A percentile compares a stretch with the other conserved stretches of the same genome.
Evolutionary conservation across 257 asterid species (phyloP).

Genomic region (Leonotis leonurus): DNA sequence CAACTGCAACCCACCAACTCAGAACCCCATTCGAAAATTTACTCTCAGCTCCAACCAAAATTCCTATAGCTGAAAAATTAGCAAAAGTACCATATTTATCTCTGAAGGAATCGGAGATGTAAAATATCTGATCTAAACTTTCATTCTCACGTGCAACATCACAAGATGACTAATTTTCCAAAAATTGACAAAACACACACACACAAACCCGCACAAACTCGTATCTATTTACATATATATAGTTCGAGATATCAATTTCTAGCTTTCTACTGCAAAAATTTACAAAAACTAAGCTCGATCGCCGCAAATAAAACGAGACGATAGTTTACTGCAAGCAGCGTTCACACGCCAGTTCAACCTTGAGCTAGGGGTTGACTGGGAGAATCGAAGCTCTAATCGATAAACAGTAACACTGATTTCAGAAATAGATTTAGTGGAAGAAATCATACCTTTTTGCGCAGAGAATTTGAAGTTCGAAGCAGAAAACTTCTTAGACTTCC

Average conservation of each 20-base stretch:
- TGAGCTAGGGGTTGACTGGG: not conserved
- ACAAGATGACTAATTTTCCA: not conserved
- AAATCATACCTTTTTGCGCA: slow-evolving; percentile 13
- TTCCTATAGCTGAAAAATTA: not conserved
- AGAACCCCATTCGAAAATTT: not conserved
- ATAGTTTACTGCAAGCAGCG: not conserved
- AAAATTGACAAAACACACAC: not conserved
- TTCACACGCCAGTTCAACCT: not conserved
- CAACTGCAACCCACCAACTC: slow-evolving; percentile 17
- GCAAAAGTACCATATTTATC: not conserved
- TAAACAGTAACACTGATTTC: not conserved
- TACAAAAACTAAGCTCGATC: slow-evolving; percentile 1
- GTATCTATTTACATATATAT: not conserved
- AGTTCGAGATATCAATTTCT: slow-evolving; percentile 7
- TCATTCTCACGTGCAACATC: not conserved
- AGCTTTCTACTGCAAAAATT: slow-evolving; percentile 1
- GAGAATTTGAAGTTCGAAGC: not conserved
- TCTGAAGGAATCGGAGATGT: no score
- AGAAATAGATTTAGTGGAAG: not conserved
- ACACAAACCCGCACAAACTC: not conserved
- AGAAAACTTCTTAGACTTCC: not conserved
- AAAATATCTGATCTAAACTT: not conserved
- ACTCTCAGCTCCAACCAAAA: slow-evolving; percentile 5
- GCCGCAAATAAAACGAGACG: not conserved
- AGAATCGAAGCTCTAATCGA: slow-evolving; percentile 7